phyloP scores from a whole-genome alignment of 139 green algal species.

The Micractinium conductrix region DNA sequence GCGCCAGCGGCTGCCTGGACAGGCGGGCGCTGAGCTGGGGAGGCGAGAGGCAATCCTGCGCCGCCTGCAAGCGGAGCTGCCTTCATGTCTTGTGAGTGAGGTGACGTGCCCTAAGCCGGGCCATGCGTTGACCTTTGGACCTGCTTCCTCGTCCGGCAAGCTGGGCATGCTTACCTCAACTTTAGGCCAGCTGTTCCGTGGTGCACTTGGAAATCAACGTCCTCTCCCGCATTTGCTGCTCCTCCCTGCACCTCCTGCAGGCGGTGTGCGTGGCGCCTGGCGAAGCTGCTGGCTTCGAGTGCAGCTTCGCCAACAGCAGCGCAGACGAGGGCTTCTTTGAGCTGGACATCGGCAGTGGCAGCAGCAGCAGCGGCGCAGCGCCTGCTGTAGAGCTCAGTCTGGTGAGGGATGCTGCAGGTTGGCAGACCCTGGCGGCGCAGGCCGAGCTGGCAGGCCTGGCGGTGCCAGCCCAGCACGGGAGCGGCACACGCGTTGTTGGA shows the following conservation, averaged over 20 bases:
- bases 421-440: background rate
- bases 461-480: background rate
- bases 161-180: too few species aligned
- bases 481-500: background rate
- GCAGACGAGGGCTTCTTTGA: background rate
- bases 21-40: slow-evolving; percentile 4
- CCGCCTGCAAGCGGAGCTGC: slow-evolving; percentile 28
- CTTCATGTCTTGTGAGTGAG: background rate
- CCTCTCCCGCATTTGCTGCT: too few species aligned
- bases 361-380: background rate
- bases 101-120: too few species aligned
- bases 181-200: too few species aligned
- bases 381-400: background rate
- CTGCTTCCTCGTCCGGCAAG: too few species aligned
- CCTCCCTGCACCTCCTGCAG: background rate
- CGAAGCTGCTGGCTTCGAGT: background rate
- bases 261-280: background rate
- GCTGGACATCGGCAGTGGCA: background rate
- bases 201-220: too few species aligned
- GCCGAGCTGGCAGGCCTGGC: background rate
- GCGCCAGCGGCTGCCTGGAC: background rate
- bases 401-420: background rate
- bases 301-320: slow-evolving; percentile 16
- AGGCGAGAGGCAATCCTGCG: slow-evolving; percentile 16
- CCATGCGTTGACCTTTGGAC: too few species aligned